Percentiles rank a stretch among this genome's conserved stretches.
These are phyloP conservation scores for Chaetomium globosum DNA, from an alignment of 2,329 filamentous ascomycete species.

Conservation along the genomic window DNA sequence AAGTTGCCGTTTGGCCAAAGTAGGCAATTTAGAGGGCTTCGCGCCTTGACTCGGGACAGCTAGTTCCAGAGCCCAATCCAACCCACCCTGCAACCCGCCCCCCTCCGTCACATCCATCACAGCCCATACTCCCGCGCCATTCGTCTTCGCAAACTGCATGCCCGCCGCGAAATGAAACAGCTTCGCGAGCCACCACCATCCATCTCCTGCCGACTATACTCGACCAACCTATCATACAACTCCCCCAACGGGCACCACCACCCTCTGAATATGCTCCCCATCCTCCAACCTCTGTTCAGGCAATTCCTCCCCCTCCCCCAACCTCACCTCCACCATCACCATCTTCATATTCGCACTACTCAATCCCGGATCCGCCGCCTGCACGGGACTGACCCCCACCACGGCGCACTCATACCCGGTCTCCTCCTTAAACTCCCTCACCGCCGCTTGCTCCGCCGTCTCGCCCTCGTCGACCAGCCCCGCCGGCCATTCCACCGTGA, in stretches of 20 bases:
- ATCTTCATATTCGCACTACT: slow-evolving; percentile 64
- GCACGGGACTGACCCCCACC: slow-evolving; percentile 53
- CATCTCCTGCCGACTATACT: slow-evolving; percentile 52
- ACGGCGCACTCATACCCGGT: slow-evolving; percentile 58
- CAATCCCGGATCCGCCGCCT: slow-evolving; percentile 61
- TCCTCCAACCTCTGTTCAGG: slow-evolving; percentile 63
- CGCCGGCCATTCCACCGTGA: slow-evolving; percentile 58
- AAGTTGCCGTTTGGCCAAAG: too few relatives aligned
- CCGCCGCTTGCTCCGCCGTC: slow-evolving; percentile 54
- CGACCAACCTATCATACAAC: slow-evolving; percentile 57
- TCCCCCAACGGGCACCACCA: slow-evolving; percentile 60
- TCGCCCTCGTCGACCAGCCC: slow-evolving; percentile 57
- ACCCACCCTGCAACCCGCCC: not conserved
- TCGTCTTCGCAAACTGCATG: slow-evolving; percentile 51
- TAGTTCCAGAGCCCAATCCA: not conserved
- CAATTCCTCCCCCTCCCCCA: slow-evolving; percentile 51
- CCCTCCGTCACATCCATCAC: not conserved
- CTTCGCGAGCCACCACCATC: slow-evolving; percentile 58
- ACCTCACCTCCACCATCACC: slow-evolving; percentile 60
- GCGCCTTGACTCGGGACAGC: too few relatives aligned
- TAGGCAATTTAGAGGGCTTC: too few relatives aligned
- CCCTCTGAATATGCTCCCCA: slow-evolving; percentile 63
- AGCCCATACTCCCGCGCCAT: slow-evolving; percentile 25
- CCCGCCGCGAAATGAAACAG: slow-evolving; percentile 64
- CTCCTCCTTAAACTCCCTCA: slow-evolving; percentile 59